Base-by-base conservation (phyloP, 495 filamentous ascomycete species). In the Penicilliopsis zonata region DNA sequence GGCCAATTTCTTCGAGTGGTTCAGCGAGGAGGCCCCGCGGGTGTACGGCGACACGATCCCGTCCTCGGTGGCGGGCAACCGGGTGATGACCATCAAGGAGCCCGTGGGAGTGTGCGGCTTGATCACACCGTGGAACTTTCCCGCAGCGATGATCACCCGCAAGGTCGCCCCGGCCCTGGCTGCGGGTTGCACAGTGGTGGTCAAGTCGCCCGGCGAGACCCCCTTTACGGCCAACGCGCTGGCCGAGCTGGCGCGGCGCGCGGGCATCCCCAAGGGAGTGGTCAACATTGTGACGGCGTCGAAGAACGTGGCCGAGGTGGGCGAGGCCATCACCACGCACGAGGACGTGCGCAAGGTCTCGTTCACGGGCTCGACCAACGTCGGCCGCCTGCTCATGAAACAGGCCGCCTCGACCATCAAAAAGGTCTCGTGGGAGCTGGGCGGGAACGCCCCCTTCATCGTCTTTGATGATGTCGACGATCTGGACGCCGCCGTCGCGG, bases 91-190 rank as follows among this genome's bases (percentile, higher is more conserved):
- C 1, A 50, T 82, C 14, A 84, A 82, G 53, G 76, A 95, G 56
- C 88, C 90, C 4, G 74, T 96, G 28, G 90, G 90, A 40, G 88
- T 98, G 9, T 92, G 84, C 46, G 88, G 86, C 9, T 62, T 98
- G 19, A 94, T 98, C 50, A 95, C 90, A 13, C 90, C 90, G 15
- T 94, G 86, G 86, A 94, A 94, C 59, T 94, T 92, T 57, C 86
- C 86, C 2, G 79, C 81, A 5, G 86, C 86, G 5, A 94, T 94
- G 86, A 80, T 92, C 42, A 88, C 86, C 2, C 63, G 86, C 16
- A 94, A 94, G 57, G 74, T 87, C 35, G 86, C 74, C 1, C 82
- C 86, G 2, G 86, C 86, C 15, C 61, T 94, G 34, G 86, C 79
- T 20, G 80, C 79, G 3, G 79, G 79, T 5, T 94, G 87, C 52